These are phyloP conservation scores for Pseudogymnoascus sp. DNA, from an alignment of 2,329 filamentous ascomycete species.

Conservation along the genomic window DNA sequence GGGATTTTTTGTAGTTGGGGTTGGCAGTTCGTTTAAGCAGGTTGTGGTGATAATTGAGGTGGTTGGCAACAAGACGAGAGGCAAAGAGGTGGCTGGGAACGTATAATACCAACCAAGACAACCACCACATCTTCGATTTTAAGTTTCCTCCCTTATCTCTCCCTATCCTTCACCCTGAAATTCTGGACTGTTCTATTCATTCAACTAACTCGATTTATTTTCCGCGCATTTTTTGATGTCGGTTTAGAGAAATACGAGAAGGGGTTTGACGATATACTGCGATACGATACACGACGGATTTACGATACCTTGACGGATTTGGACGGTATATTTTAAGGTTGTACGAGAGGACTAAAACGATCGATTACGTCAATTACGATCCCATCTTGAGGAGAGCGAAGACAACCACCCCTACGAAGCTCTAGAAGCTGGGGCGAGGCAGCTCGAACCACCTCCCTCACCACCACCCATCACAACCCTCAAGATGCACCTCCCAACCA, in stretches of 20 bases:
- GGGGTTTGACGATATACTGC: neutral
- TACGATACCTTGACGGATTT: neutral
- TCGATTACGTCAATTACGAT: neutral
- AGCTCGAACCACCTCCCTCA: constrained; percentile 3
- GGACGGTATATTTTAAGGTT: neutral
- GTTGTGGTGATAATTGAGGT: neutral
- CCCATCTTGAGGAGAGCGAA: neutral
- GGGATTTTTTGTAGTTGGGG: neutral
- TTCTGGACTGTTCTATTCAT: neutral
- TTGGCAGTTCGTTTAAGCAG: neutral
- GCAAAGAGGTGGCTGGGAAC: neutral
- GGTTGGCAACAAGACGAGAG: neutral
- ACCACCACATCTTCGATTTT: neutral
- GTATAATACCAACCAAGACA: neutral
- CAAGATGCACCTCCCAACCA: constrained; percentile 31
- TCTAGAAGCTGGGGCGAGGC: neutral
- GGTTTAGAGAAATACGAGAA: neutral
- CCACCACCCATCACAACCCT: constrained; percentile 9
- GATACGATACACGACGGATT: neutral
- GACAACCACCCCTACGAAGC: neutral
- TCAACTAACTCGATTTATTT: neutral
- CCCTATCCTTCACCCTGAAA: neutral
- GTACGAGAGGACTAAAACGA: neutral
- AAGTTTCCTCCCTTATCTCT: neutral
- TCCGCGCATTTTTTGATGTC: neutral